Conservation (phyloP, 164 flowering plant species). For the Vitis labrusca region DNA sequence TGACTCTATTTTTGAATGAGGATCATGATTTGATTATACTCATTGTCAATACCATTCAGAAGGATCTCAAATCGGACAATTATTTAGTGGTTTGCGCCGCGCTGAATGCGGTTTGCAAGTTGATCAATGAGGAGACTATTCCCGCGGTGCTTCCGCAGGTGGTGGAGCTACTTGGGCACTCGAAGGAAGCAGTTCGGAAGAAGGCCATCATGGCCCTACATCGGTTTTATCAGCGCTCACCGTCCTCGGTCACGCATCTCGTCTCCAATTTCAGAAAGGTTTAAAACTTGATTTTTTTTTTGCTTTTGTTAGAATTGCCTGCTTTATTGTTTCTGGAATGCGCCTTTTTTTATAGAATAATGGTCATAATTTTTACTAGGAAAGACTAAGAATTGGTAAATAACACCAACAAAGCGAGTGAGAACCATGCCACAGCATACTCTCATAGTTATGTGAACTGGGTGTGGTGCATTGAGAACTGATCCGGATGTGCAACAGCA, state of each 20-base stretch:
- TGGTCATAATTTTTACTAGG: too few relatives aligned
- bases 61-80: conserved; percentile 88
- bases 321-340: too few relatives aligned
- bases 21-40: conserved; percentile 93
- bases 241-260: conserved; percentile 75
- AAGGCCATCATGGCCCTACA: conserved; percentile 98
- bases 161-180: conserved; percentile 73
- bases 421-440: too few relatives aligned
- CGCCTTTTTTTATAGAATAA: too few relatives aligned
- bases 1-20: conserved; percentile 81
- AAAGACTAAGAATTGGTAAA: too few relatives aligned
- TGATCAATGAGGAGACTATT: conserved; percentile 98
- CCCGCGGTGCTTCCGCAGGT: conserved; percentile 95
- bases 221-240: conserved; percentile 76
- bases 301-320: too few relatives aligned
- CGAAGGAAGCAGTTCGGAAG: conserved; percentile 92
- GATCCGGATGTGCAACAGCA: too few relatives aligned
- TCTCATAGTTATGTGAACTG: too few relatives aligned
- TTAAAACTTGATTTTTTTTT: too few relatives aligned
- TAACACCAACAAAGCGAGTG: too few relatives aligned
- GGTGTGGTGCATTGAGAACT: too few relatives aligned
- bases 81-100: conserved; percentile 90
- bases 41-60: conserved; percentile 97
- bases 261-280: conserved; percentile 87
- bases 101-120: conserved; percentile 79